phyloP scores from a whole-genome alignment of 352 stramenopile genomes.

The Phytophthora podocarpi region DNA sequence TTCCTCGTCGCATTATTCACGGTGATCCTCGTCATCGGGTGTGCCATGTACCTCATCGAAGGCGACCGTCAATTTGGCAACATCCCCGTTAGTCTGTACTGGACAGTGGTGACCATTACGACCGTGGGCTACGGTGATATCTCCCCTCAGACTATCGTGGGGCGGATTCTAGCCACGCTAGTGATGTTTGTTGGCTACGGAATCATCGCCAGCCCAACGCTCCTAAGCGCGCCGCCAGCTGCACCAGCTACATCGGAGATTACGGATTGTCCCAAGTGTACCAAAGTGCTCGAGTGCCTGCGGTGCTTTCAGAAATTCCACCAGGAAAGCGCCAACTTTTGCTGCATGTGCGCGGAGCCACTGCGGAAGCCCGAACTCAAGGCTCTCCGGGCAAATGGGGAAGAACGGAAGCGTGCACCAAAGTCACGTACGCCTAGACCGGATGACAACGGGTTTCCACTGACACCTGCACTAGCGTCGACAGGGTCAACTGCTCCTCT shows the following conservation, averaged over 20 bases:
- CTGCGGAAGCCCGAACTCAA: slow-evolving; percentile 58
- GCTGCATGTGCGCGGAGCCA: slow-evolving; percentile 67
- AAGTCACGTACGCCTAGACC: slow-evolving; percentile 41
- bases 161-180: slow-evolving; percentile 78
- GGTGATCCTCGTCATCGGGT: slow-evolving; percentile 84
- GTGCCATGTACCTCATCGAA: slow-evolving; percentile 87
- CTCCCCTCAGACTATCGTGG: slow-evolving; percentile 76
- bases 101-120: slow-evolving; percentile 88
- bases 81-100: slow-evolving; percentile 88
- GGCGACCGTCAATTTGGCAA: slow-evolving; percentile 80
- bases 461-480: background rate
- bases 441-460: slow-evolving; percentile 18
- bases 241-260: slow-evolving; percentile 22
- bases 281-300: slow-evolving; percentile 69
- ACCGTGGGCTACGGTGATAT: slow-evolving; percentile 90
- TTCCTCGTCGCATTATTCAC: slow-evolving; percentile 79
- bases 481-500: background rate
- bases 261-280: slow-evolving; percentile 31
- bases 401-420: slow-evolving; percentile 46
- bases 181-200: slow-evolving; percentile 90
- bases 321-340: slow-evolving; percentile 84
- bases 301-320: slow-evolving; percentile 80
- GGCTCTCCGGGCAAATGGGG: slow-evolving; percentile 50
- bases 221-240: slow-evolving; percentile 67
- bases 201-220: slow-evolving; percentile 80